Evolutionary conservation across 441 rosid species (phyloP), one percentile per base, ranked within the genome.

Genomic region (Lepidium campestre): DNA sequence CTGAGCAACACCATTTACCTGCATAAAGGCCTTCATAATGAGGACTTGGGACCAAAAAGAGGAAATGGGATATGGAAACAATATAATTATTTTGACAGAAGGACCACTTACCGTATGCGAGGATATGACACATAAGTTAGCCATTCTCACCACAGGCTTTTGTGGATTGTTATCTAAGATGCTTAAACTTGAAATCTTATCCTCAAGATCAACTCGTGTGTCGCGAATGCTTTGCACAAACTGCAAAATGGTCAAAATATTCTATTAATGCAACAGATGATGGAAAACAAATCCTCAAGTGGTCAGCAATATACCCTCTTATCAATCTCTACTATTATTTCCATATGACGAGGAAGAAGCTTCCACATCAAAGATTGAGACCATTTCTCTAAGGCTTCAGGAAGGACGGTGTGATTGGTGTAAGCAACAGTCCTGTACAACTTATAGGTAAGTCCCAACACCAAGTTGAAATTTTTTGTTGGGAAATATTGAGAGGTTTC

Each of bases 281-380:
- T 13, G 25, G 56, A 58, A 58, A 44, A 47, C 1, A 57, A 50
- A 36, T 49, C 10, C 42, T 36, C 12, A 63, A 47, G 34, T 65
- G 55, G 45, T 55, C 42, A 31, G 49, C 22, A 48, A 65, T 35
- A 60, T 86, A 91, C 99, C 89, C 97, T 84, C 72, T 79, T 94
- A 72, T 94, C 94, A 62, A 91, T 89, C 77, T 94, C 99, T 75
- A 80, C 91, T 76, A 94, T 91, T 76, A 94, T 94, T 79, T 94
- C 99, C 97, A 94, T 89, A 72, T 94, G 99, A 68, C 99, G 99
- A 78, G 99, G 99, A 77, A 94, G 96, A 77, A 94, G 96, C 81
- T 94, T 94, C 93, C 89, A 72, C 97, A 91, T 85, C 63, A 94
- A 87, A 57, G 86, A 53, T 75, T 94, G 97, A 65, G 99, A 91